A percentile compares a stretch with the other conserved stretches of the same genome.
Evolutionary conservation across 495 filamentous ascomycete genomes (phyloP).

Genomic region (Trypethelium eluteriae): DNA sequence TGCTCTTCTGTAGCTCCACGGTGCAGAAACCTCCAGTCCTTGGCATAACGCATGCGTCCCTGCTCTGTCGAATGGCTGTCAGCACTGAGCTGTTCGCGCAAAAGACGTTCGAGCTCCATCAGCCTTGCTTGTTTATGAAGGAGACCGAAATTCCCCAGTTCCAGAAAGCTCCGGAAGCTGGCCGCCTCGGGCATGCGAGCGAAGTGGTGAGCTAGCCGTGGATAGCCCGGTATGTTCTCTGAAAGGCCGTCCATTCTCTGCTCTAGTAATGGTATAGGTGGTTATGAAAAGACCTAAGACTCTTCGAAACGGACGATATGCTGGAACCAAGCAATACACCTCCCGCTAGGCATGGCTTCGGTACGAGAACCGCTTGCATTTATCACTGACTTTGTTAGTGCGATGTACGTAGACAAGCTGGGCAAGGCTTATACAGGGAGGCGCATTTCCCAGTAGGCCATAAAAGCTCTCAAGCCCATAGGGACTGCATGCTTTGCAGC

Average conservation of each 20-base stretch:
- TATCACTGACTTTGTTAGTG: too few species aligned
- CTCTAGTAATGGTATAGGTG: background rate
- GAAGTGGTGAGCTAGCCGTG: background rate
- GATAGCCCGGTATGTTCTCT: background rate
- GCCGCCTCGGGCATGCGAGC: background rate
- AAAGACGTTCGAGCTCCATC: background rate
- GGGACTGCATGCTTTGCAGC: too few species aligned
- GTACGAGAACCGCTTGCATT: too few species aligned
- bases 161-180: background rate
- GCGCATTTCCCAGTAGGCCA: too few species aligned
- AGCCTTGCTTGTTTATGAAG: background rate
- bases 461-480: too few species aligned
- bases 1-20: background rate
- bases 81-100: background rate
- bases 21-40: background rate
- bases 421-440: too few species aligned
- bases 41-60: background rate
- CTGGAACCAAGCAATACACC: too few species aligned
- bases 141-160: background rate
- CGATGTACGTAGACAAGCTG: too few species aligned
- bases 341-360: too few species aligned
- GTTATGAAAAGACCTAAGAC: background rate
- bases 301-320: too few species aligned
- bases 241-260: background rate
- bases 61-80: background rate